Evolutionary conservation across 2,329 filamentous ascomycete genomes (phyloP), one percentile per base, ranked within the genome.

Genomic region (Dactylellina leptospora): DNA sequence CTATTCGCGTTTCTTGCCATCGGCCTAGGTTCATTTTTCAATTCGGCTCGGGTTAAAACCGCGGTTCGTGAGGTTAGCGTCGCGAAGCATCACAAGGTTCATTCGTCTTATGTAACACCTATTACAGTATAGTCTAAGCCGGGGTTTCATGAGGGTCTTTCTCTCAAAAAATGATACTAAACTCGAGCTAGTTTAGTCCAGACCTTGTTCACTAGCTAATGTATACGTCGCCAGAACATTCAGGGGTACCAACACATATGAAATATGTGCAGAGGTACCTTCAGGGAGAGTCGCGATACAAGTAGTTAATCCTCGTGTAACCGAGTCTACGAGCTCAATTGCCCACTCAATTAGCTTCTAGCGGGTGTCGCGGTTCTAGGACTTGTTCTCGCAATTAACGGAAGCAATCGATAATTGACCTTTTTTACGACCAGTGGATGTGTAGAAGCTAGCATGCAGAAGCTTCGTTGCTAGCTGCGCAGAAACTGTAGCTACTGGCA

Each of bases 321-420:
- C 44, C 11, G 44, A 48, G 23, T 27, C 13, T n/a, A 11, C 11
- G 25, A 5, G 44, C n/a, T 42, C 38, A 42, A 51, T 28, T 28
- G 27, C 22, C 47, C 8, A 33, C 33, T 51, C 25, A 13, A 20
- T 18, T 33, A 18, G 27, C 10, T 18, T 51, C n/a, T 13, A 33
- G 47, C 47, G 47, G 47, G n/a, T 51, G 47, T 51, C 47, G 47
- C 47, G 47, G 47, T 51, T 51, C 22, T n/a, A n/a, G n/a, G n/a
- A n/a, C 23, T 33, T 13, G 2, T 48, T 27, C 22, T 8, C 42
- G 42, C 18, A 13, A 23, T 20, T 22, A 13, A 22, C 18, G 44
- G 13, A 4, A 3, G 9, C 44, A 25, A 48, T 27, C 27, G 44
- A 27, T 27, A 13, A 20, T 25, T 27, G 44, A 27, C 44, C 16